These are phyloP conservation scores for Aspergillus panamensis DNA, from an alignment of 495 filamentous ascomycete species.

Conservation along the genomic window DNA sequence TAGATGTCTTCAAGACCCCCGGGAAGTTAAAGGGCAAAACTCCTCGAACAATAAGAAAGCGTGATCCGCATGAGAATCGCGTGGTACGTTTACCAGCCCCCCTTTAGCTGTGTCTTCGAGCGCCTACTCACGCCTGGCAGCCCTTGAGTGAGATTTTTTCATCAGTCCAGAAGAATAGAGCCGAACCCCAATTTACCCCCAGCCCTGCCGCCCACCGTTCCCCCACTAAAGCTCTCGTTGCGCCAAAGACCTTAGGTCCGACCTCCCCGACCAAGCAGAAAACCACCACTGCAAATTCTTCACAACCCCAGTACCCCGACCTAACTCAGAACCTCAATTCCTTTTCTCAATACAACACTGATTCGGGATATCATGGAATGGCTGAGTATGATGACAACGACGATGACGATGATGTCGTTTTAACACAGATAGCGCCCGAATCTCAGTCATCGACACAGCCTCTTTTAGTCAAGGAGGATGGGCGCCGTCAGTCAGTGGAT, in stretches of 20 bases:
- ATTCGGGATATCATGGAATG: conserved; percentile 84
- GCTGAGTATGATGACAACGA: conserved; percentile 29
- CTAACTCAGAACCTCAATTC: conserved; percentile 40
- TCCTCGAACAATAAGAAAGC: conserved; percentile 75
- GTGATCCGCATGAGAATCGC: conserved; percentile 58
- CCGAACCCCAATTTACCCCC: conserved; percentile 34
- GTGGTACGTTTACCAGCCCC: conserved; percentile 51
- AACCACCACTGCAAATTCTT: conserved; percentile 17
- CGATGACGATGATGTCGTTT: conserved; percentile 37
- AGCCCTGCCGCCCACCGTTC: conserved; percentile 37
- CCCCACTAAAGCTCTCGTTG: conserved; percentile 29
- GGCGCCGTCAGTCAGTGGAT: conserved; percentile 34
- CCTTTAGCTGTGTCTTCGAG: neutral
- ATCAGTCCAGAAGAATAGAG: conserved; percentile 45
- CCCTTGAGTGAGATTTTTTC: conserved; percentile 81
- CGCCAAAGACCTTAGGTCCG: conserved; percentile 17
- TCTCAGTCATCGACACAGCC: conserved; percentile 38
- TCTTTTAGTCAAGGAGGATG: conserved; percentile 35
- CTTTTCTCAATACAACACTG: conserved; percentile 46
- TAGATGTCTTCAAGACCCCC: conserved; percentile 94
- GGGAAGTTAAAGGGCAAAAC: conserved; percentile 93
- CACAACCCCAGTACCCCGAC: conserved; percentile 34
- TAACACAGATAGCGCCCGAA: conserved; percentile 33
- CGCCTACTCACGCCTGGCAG: conserved; percentile 42
- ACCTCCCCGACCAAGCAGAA: conserved; percentile 24